A percentile compares a stretch with the other conserved stretches of the same genome.
Conservation (phyloP, 2,329 filamentous ascomycete genomes). For the Cyclaneusma minus region DNA sequence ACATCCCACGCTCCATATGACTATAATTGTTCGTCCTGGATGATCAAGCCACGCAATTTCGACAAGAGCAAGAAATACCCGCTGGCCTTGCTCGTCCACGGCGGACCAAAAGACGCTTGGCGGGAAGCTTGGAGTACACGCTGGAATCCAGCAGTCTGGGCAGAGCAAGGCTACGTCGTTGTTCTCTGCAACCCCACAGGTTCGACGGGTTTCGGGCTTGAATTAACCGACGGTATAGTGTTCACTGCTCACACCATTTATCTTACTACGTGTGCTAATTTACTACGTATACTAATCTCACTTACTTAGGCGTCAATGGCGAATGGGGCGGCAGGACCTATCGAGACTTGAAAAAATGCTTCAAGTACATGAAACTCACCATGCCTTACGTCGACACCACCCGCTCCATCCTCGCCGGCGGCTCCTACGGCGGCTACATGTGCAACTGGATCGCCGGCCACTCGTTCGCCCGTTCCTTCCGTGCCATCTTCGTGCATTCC, state of each 20-base stretch:
- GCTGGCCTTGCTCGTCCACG: constrained; percentile 62
- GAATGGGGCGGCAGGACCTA: constrained; percentile 49
- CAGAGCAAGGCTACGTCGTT: constrained; percentile 72
- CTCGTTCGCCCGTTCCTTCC: constrained; percentile 39
- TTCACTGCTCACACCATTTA: too few relatives aligned
- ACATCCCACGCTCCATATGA: too few relatives aligned
- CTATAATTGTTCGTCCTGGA: constrained; percentile 49
- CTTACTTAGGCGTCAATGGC: constrained; percentile 10
- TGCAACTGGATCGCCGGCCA: constrained; percentile 46
- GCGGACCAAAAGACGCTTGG: constrained; percentile 68
- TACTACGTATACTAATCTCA: too few relatives aligned
- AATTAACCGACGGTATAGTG: constrained; percentile 55
- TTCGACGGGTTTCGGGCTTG: constrained; percentile 64
- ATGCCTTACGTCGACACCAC: constrained; percentile 32
- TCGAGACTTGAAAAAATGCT: constrained; percentile 60
- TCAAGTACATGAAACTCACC: too few relatives aligned
- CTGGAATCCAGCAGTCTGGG: constrained; percentile 75
- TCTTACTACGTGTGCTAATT: too few relatives aligned
- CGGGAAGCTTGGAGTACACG: constrained; percentile 60
- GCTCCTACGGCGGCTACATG: constrained; percentile 27
- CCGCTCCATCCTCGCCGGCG: constrained; percentile 30
- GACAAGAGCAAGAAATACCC: constrained; percentile 58
- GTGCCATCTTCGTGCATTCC: constrained; percentile 43
- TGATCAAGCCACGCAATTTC: constrained; percentile 48
- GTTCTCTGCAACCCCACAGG: constrained; percentile 70